Conservation (phyloP, 1,139 yeast species). For the Saccharomycopsis phalli region DNA sequence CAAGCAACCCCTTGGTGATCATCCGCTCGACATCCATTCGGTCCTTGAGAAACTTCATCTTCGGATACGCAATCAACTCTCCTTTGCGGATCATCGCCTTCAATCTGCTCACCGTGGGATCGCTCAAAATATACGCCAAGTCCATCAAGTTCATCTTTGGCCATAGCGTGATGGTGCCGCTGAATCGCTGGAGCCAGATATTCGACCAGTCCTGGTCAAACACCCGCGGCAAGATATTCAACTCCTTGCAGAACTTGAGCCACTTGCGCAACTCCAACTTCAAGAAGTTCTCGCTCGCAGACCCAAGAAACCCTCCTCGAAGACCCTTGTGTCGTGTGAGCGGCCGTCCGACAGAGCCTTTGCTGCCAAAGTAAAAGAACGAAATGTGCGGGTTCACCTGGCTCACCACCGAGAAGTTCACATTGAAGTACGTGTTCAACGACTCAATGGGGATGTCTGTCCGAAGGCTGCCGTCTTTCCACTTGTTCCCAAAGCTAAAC, state of each 20-base stretch:
- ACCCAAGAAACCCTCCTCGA: slow-evolving; percentile 70
- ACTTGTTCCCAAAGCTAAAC: slow-evolving; percentile 63
- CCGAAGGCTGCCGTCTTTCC: slow-evolving; percentile 68
- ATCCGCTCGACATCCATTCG: slow-evolving; percentile 56
- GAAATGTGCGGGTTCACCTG: slow-evolving; percentile 81
- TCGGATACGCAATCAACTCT: slow-evolving; percentile 58
- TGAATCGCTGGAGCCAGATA: slow-evolving; percentile 64
- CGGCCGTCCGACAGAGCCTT: slow-evolving; percentile 77
- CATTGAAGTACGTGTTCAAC: slow-evolving; percentile 68
- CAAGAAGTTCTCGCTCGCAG: slow-evolving; percentile 62
- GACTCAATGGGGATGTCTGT: slow-evolving; percentile 68
- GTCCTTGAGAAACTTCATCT: slow-evolving; percentile 54
- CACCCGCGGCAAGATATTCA: slow-evolving; percentile 60
- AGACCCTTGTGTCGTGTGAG: slow-evolving; percentile 57
- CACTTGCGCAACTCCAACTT: slow-evolving; percentile 69
- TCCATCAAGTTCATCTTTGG: slow-evolving; percentile 55
- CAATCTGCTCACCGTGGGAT: slow-evolving; percentile 54
- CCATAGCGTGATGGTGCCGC: slow-evolving; percentile 72
- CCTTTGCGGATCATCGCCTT: slow-evolving; percentile 53
- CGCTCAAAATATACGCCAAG: slow-evolving; percentile 56
- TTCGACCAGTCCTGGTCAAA: slow-evolving; percentile 77
- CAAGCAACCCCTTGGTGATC: slow-evolving; percentile 40
- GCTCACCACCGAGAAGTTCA: slow-evolving; percentile 65
- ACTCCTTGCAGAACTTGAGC: slow-evolving; percentile 56
- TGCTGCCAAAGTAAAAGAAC: slow-evolving; percentile 67